Base-by-base conservation (phyloP, 495 filamentous ascomycete genomes). In the Penicillium cosmopolitanum region DNA sequence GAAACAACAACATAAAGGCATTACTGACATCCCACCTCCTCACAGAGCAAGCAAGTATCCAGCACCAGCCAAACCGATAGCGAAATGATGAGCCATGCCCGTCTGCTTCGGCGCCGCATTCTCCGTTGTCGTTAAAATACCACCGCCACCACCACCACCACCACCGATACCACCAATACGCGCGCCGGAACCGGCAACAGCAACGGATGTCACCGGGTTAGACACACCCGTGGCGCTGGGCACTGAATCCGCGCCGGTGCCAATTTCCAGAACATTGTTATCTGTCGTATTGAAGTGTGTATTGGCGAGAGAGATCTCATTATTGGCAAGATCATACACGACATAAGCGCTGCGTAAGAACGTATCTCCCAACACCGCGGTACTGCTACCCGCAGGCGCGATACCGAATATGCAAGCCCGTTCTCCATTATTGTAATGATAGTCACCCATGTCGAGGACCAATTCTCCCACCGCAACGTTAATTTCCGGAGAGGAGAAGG, bases 311-410 rank as follows among this genome's bases (percentile, higher is more conserved):
- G 88, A 89, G 57, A 98, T 93, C 74, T 92, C 82, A 73, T 97
- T 92, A 69, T 94, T 96, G 13, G 80, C 82, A 15, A 97, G 77
- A 65, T 97, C 93, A 66, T 93, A 97, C 0, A 98, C 94, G 28
- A 97, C 86, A 66, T 97, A 98, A 0, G 93, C 92, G 35, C 87
- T 90, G 55, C 95, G 84, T 15, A 98, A 80, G 77, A 97, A 98
- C 0, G 94, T 97, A 69, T 98, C 94, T 12, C 94, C 94, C 34
- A 98, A 76, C 5, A 96, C 88, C 38, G 82, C 77, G 4, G 84
- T 87, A 46, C 83, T 84, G n/a, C 74, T 65, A 1, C 85, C 87
- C 5, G 90, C 85, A 12, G 90, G 88, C 8, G 82, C 80, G 69
- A 97, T 89, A 48, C 92, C 92, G 63, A 93, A 92, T 23, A 89